Evolutionary conservation across 768 basidiomycete genomes (phyloP).

Genomic region (Hygrophoropsis aurantiaca): DNA sequence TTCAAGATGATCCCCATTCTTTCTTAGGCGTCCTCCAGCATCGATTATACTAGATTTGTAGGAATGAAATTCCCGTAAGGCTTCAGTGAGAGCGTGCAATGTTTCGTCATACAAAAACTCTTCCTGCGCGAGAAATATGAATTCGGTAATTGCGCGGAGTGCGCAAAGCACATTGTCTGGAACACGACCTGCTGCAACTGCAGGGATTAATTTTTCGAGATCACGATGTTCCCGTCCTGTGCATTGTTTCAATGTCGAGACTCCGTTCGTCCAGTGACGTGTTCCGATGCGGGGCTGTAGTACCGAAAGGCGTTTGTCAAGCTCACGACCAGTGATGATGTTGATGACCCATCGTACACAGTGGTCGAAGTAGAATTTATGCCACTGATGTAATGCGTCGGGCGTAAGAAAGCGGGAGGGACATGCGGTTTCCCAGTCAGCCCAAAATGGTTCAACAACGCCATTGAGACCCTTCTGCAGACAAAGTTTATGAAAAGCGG

Average conservation of each 20-base stretch:
- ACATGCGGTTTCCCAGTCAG: slow-evolving; percentile 21
- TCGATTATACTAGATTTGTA: slow-evolving; percentile 7
- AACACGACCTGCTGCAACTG: slow-evolving; percentile 23
- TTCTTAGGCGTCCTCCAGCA: slow-evolving; percentile 4
- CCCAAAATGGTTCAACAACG: slow-evolving; percentile 33
- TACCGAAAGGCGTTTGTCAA: slow-evolving; percentile 24
- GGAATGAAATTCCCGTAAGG: slow-evolving; percentile 7
- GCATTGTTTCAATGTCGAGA: slow-evolving; percentile 9
- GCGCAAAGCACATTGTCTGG: slow-evolving; percentile 27
- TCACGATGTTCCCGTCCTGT: slow-evolving; percentile 5
- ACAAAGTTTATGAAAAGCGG: neutral
- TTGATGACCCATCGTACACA: too few relatives aligned
- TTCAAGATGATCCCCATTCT: slow-evolving; percentile 16
- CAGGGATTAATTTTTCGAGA: slow-evolving; percentile 5
- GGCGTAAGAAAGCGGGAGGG: slow-evolving; percentile 21
- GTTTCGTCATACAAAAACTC: slow-evolving; percentile 22
- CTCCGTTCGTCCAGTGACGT: slow-evolving; percentile 1
- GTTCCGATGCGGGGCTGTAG: slow-evolving; percentile 17
- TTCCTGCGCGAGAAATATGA: slow-evolving; percentile 36
- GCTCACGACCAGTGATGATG: slow-evolving; percentile 17
- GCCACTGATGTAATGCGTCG: slow-evolving; percentile 27
- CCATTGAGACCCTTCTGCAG: slow-evolving; percentile 4
- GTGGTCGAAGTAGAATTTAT: slow-evolving; percentile 27
- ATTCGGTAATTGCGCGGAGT: slow-evolving; percentile 36
- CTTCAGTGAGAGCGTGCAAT: slow-evolving; percentile 7